These are phyloP conservation scores for Blastomyces parvus DNA, from an alignment of 2,329 filamentous ascomycete genomes.

Conservation along the genomic window DNA sequence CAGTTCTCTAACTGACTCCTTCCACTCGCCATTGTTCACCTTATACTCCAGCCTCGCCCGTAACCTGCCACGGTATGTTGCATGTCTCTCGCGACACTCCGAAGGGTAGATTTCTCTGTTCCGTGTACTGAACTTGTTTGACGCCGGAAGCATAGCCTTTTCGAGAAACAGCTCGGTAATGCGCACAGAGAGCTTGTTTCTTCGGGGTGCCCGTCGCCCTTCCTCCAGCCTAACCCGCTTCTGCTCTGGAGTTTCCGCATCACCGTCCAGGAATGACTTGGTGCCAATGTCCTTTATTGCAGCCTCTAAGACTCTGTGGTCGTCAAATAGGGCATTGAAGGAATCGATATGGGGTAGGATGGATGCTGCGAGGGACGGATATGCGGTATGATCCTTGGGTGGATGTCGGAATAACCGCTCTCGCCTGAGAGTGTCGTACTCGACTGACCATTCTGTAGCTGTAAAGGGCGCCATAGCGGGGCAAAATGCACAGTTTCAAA, in stretches of 20 bases:
- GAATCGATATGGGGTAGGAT: constrained; percentile 88
- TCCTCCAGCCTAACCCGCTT: constrained; percentile 41
- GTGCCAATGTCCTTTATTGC: constrained; percentile 81
- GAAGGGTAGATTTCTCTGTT: constrained; percentile 82
- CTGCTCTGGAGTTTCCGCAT: constrained; percentile 38
- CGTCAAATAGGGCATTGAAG: constrained; percentile 81
- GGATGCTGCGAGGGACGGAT: constrained; percentile 75
- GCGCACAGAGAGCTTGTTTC: constrained; percentile 68
- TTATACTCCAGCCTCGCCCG: constrained; percentile 73
- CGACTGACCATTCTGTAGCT: constrained; percentile 66
- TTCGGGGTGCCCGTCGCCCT: constrained; percentile 41
- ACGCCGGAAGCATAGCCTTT: constrained; percentile 66
- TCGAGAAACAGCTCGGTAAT: constrained; percentile 75
- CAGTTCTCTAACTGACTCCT: constrained; percentile 73
- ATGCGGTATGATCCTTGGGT: constrained; percentile 76
- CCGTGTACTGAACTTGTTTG: constrained; percentile 69
- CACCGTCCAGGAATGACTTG: constrained; percentile 77
- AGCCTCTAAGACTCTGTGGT: constrained; percentile 62
- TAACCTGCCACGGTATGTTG: constrained; percentile 80
- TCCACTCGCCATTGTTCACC: constrained; percentile 77
- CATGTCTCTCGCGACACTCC: constrained; percentile 89
- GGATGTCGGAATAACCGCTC: constrained; percentile 84
- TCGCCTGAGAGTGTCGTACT: constrained; percentile 76
- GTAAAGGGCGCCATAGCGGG: constrained; percentile 48
- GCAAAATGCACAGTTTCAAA: background rate